Evolutionary conservation across 805 yeast species (phyloP), one percentile per base, ranked within the genome.

Genomic region (Cyberlindnera americana): DNA sequence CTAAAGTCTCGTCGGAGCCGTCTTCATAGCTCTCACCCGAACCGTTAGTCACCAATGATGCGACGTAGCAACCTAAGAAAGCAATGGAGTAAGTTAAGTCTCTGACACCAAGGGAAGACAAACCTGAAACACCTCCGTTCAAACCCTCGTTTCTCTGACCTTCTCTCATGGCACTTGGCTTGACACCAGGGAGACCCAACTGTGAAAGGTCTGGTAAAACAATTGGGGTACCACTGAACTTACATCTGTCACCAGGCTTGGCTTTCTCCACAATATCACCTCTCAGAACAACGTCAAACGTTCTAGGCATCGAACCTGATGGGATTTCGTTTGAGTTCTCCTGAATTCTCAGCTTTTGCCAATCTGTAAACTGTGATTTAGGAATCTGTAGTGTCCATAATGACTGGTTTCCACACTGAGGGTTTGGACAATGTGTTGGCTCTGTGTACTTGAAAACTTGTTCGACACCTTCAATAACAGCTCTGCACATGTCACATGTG

Each of bases 301-400:
- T 91, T 61, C 99, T 78, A 19, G 99, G 99, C 99, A 91, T 91
- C 4, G 97, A 89, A 21, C 99, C 99, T 0, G 96, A 88, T 19
- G 99, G 99, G 41, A 91, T 91, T 63, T 91, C 98, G 52, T 73
- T 84, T n/a, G 97, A 81, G 56, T 91, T 93, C 58, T 91, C 99
- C 61, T 91, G 99, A 49, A 91, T 84, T 53, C 97, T 77, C 19
- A 89, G 91, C 49, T 84, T 84, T 62, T 91, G 99, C 99, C 99
- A 91, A 69, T 91, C 98, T 47, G 88, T 70, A 56, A 93, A 91
- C 46, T 82, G 85, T 0, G 95, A 86, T 61, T 88, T 87, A 25
- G 84, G 64, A 22, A 91, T 81, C 53, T 85, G 81, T 42, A 93
- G 66, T 1, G 95, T 78, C 95, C 96, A 91, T 40, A 78, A 71